A percentile compares a stretch with the other conserved stretches of the same genome.
These are phyloP conservation scores for Chlorociboria aeruginascens DNA, from an alignment of 495 filamentous ascomycete species.

Conservation along the genomic window DNA sequence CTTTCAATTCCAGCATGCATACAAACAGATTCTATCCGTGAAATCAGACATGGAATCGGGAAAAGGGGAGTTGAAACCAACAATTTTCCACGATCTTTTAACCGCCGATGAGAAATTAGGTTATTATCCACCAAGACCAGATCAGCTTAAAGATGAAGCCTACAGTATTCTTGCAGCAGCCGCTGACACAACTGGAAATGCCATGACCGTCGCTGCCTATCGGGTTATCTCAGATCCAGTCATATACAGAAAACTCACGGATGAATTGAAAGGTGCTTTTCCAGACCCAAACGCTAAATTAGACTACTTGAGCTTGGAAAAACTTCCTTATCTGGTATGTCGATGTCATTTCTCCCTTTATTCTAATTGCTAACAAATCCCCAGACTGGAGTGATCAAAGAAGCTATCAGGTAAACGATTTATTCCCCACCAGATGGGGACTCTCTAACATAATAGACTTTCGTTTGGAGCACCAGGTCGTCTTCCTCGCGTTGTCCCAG, in stretches of 20 bases:
- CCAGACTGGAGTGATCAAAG: slow-evolving; percentile 22
- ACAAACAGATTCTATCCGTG: slow-evolving; percentile 2
- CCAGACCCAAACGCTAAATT: slow-evolving; percentile 20
- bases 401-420: slow-evolving; percentile 14
- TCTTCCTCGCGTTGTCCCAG: slow-evolving; percentile 22
- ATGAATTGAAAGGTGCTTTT: slow-evolving; percentile 27
- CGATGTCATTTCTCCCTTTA: not conserved
- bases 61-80: slow-evolving; percentile 20
- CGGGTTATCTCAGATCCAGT: slow-evolving; percentile 23
- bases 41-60: slow-evolving; percentile 8
- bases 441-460: not conserved
- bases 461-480: slow-evolving; percentile 21
- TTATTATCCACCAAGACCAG: slow-evolving; percentile 11
- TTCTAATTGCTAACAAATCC: not conserved
- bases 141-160: slow-evolving; percentile 24
- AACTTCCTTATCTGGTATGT: slow-evolving; percentile 23
- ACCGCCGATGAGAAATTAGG: slow-evolving; percentile 7
- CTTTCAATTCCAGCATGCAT: slow-evolving; percentile 1
- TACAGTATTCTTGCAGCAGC: slow-evolving; percentile 26
- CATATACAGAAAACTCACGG: slow-evolving; percentile 20
- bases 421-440: not conserved
- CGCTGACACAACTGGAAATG: slow-evolving; percentile 30
- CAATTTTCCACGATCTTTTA: slow-evolving; percentile 22
- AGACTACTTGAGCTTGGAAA: slow-evolving; percentile 11
- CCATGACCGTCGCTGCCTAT: slow-evolving; percentile 24